phyloP scores from a whole-genome alignment of 2,329 filamentous ascomycete genomes.

The Neocucurbitaria cava region DNA sequence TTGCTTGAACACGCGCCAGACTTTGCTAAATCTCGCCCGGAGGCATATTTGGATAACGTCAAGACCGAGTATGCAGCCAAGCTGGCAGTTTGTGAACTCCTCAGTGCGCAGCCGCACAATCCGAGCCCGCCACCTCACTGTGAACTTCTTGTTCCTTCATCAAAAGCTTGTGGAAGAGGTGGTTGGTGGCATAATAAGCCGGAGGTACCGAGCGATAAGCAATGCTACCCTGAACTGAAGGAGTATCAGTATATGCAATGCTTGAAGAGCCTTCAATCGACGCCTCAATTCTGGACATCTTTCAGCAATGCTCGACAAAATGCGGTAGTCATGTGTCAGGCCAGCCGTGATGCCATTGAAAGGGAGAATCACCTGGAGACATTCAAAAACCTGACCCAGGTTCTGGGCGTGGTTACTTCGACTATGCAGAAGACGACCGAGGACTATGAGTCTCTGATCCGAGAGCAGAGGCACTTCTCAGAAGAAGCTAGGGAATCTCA shows the following conservation, averaged over 20 bases:
- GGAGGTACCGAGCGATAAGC: conserved; percentile 19
- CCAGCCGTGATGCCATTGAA: conserved; percentile 64
- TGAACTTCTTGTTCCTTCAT: conserved; percentile 54
- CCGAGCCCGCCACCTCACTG: conserved; percentile 61
- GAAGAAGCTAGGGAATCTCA: conserved; percentile 31
- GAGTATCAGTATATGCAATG: conserved; percentile 57
- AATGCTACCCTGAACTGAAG: conserved; percentile 46
- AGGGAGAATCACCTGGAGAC: conserved; percentile 53
- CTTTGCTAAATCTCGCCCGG: conserved; percentile 32
- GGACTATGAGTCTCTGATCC: conserved; percentile 31
- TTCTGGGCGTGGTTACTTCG: conserved; percentile 29
- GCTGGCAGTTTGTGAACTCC: conserved; percentile 69
- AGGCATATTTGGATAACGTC: conserved; percentile 43
- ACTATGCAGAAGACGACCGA: conserved; percentile 29
- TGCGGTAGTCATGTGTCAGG: conserved; percentile 68
- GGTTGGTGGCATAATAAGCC: conserved; percentile 29
- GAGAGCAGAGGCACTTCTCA: conserved; percentile 31
- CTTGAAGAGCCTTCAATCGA: conserved; percentile 60
- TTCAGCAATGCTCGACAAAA: conserved; percentile 69
- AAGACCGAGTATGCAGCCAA: conserved; percentile 68
- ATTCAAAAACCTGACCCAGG: conserved; percentile 43
- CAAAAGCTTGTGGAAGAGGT: conserved; percentile 37
- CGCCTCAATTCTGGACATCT: conserved; percentile 68
- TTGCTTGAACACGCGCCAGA: conserved; percentile 49
- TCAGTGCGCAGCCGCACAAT: conserved; percentile 53